Conservation (phyloP, 2,329 filamentous ascomycete genomes). For the Fusarium sacchari region DNA sequence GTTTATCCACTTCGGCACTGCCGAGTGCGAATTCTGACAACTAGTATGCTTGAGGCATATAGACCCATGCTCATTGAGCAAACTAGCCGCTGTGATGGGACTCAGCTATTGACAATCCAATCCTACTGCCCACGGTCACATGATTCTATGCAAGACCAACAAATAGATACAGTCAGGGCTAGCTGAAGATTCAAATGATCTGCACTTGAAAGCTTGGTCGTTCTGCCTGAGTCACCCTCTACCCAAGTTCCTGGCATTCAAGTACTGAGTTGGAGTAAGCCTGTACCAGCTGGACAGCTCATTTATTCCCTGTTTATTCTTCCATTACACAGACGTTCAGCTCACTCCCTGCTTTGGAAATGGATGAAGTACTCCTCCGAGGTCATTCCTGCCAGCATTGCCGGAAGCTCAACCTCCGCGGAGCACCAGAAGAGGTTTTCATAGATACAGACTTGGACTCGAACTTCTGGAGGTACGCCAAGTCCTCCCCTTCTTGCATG, state of each 20-base stretch:
- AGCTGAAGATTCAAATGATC: not conserved
- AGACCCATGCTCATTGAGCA: not conserved
- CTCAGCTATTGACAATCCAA: not conserved
- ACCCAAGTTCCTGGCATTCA: not conserved
- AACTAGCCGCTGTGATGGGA: not conserved
- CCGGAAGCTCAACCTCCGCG: not conserved
- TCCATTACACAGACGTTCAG: not conserved
- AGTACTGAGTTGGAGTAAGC: not conserved
- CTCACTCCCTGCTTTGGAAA: not conserved
- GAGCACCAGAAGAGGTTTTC: not conserved
- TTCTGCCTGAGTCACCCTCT: not conserved
- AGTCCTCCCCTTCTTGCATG: rapidly evolving
- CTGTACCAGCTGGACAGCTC: not conserved
- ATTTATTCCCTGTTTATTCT: rapidly evolving
- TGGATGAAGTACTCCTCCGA: not conserved
- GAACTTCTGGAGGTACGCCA: not conserved
- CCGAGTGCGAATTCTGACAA: not conserved
- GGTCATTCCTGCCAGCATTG: not conserved
- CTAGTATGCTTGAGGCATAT: not conserved
- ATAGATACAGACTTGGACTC: not conserved
- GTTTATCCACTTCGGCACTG: not conserved
- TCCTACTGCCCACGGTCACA: not conserved
- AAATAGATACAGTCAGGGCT: not conserved
- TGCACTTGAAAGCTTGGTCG: not conserved
- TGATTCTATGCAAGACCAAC: not conserved